Conservation (phyloP, 2,329 filamentous ascomycete genomes). For the Fusarium tricinctum region DNA sequence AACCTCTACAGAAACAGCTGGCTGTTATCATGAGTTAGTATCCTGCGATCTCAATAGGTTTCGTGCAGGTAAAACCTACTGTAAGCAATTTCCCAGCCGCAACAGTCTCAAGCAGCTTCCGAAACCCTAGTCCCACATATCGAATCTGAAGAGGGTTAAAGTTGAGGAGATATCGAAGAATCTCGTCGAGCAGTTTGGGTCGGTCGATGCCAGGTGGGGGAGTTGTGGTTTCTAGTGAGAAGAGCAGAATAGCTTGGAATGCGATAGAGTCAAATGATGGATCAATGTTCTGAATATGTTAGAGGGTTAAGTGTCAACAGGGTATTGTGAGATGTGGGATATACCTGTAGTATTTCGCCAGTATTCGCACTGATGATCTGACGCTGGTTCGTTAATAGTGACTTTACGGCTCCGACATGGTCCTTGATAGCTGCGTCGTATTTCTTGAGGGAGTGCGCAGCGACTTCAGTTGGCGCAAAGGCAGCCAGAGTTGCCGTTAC, state of each 20-base stretch:
- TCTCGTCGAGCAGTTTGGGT: constrained; percentile 56
- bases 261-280: constrained; percentile 66
- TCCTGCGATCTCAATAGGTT: constrained; percentile 16
- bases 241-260: constrained; percentile 63
- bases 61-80: constrained; percentile 51
- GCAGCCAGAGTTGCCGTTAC: constrained; percentile 54
- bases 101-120: constrained; percentile 60
- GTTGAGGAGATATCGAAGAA: constrained; percentile 61
- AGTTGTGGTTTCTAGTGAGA: constrained; percentile 50
- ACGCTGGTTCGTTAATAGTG: constrained; percentile 54
- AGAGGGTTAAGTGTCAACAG: constrained; percentile 15
- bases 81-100: constrained; percentile 58
- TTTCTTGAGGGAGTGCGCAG: constrained; percentile 48
- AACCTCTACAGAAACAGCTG: constrained; percentile 61
- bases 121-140: constrained; percentile 62
- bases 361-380: constrained; percentile 54
- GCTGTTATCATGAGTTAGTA: constrained; percentile 53
- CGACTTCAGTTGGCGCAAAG: constrained; percentile 56
- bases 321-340: background rate
- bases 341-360: constrained; percentile 59
- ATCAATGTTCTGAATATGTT: constrained; percentile 59
- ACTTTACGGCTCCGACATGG: constrained; percentile 57
- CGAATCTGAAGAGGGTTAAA: constrained; percentile 68
- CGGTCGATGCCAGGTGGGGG: constrained; percentile 52
- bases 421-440: constrained; percentile 59